phyloP scores from a whole-genome alignment of 176 grass and related monocot genomes.

The Oryza australiensis region DNA sequence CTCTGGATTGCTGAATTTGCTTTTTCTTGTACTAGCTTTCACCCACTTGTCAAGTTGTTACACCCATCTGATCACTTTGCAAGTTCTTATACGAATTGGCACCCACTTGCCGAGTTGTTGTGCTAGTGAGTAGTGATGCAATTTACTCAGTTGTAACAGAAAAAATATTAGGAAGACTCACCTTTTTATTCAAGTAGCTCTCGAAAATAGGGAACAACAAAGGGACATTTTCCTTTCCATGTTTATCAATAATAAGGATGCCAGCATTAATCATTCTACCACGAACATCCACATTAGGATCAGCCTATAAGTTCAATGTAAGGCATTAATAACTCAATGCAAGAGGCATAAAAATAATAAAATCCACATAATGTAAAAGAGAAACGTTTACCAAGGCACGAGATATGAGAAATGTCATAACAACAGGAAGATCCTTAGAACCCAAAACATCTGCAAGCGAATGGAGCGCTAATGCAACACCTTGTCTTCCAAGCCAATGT shows the following conservation, averaged over 20 bases:
- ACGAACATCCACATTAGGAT: slow-evolving; percentile 93
- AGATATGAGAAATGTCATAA: slow-evolving; percentile 99
- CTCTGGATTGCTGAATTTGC: not conserved
- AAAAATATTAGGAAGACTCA: slow-evolving; percentile 28
- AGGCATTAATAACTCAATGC: slow-evolving; percentile 28
- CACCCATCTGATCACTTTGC: not conserved
- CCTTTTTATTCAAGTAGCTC: slow-evolving; percentile 98
- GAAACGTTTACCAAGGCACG: slow-evolving; percentile 68
- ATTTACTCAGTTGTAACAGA: not conserved
- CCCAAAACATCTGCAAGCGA: slow-evolving; percentile 88
- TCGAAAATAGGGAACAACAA: slow-evolving; percentile 99
- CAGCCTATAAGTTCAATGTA: slow-evolving; percentile 59
- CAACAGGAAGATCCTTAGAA: slow-evolving; percentile 89
- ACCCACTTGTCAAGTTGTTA: not conserved
- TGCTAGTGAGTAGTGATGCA: not conserved
- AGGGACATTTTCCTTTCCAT: slow-evolving; percentile 98
- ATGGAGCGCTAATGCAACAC: slow-evolving; percentile 88
- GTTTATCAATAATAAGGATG: slow-evolving; percentile 91
- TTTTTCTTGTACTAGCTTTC: not conserved
- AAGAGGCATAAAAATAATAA: not conserved
- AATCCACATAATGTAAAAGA: not conserved
- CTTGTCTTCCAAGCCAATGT: slow-evolving; percentile 88
- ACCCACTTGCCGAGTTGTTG: not conserved
- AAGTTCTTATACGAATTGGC: not conserved
- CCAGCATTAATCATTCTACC: slow-evolving; percentile 98